phyloP scores from a whole-genome alignment of 805 yeast genomes.

The Yamadazyma ubonensis region DNA sequence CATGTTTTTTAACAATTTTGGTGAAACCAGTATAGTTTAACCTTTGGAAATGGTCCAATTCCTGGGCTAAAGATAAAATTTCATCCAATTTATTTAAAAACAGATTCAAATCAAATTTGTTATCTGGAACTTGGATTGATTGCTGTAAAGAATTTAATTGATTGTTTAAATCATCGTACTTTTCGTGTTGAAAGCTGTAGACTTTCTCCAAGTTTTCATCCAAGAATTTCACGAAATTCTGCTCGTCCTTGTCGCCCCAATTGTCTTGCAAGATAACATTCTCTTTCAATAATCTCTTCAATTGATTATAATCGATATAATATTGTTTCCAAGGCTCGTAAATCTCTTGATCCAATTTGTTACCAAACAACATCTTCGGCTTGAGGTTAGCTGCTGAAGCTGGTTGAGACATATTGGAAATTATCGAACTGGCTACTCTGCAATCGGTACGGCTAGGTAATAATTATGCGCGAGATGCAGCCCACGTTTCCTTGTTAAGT shows the following conservation, averaged over 20 bases:
- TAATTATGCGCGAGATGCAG: neutral
- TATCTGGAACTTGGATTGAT: constrained; percentile 43
- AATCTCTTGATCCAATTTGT: constrained; percentile 73
- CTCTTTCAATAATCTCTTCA: constrained; percentile 71
- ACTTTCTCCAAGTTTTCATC: constrained; percentile 77
- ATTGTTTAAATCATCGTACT: constrained; percentile 66
- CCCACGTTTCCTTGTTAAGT: neutral
- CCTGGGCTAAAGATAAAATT: constrained; percentile 71
- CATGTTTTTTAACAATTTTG: constrained; percentile 95
- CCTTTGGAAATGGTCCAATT: constrained; percentile 85
- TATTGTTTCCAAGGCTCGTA: constrained; percentile 85
- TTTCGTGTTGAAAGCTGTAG: constrained; percentile 64
- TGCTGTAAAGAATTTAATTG: constrained; percentile 64
- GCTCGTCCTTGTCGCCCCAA: constrained; percentile 75
- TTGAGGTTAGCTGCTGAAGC: constrained; percentile 6
- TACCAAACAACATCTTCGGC: constrained; percentile 76
- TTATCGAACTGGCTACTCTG: neutral
- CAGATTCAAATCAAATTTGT: constrained; percentile 51
- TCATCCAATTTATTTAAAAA: constrained; percentile 75
- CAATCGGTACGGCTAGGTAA: too few species aligned
- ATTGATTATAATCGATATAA: constrained; percentile 62
- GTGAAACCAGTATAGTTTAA: constrained; percentile 92
- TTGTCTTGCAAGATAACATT: constrained; percentile 47
- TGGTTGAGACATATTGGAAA: constrained; percentile 5
- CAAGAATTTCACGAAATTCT: constrained; percentile 60